Conservation (phyloP, 805 yeast genomes). For the Candida khao-thaluensis region DNA sequence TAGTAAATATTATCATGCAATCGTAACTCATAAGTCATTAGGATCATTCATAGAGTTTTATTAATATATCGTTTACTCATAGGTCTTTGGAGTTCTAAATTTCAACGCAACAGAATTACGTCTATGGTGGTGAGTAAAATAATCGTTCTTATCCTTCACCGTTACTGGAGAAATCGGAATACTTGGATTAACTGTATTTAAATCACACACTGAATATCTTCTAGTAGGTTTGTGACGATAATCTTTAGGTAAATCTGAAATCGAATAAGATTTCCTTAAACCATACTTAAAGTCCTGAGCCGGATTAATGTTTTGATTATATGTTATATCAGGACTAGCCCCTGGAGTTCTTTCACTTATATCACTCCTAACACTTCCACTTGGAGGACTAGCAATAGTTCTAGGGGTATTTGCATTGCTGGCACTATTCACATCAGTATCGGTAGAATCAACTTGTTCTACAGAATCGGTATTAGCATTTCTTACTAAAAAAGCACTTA, state of each 20-base stretch:
- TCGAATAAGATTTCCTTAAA: slow-evolving; percentile 7
- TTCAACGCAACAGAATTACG: slow-evolving; percentile 48
- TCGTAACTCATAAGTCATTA: no score
- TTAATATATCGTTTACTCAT: no score
- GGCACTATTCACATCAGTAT: no score
- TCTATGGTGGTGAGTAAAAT: slow-evolving; percentile 32
- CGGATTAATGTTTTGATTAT: background rate
- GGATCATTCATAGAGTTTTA: no score
- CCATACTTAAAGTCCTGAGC: slow-evolving; percentile 1
- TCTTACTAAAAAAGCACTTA: slow-evolving; percentile 21
- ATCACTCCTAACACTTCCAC: no score
- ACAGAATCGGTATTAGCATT: slow-evolving; percentile 5
- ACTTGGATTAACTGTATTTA: slow-evolving; percentile 8
- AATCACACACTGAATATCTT: slow-evolving; percentile 16
- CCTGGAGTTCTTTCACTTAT: no score
- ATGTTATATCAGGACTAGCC: no score
- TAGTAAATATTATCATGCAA: no score
- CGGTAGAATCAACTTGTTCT: slow-evolving; percentile 4
- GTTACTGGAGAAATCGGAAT: slow-evolving; percentile 10
- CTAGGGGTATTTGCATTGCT: no score
- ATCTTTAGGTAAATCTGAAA: slow-evolving; percentile 6
- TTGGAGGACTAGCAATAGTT: no score
- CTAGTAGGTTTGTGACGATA: slow-evolving; percentile 7
- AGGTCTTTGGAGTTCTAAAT: slow-evolving; percentile 37
- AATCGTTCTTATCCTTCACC: background rate